These are phyloP conservation scores for Phycomyces blakesleeanus DNA, from an alignment of 192 early-diverging fungal species.

Conservation along the genomic window DNA sequence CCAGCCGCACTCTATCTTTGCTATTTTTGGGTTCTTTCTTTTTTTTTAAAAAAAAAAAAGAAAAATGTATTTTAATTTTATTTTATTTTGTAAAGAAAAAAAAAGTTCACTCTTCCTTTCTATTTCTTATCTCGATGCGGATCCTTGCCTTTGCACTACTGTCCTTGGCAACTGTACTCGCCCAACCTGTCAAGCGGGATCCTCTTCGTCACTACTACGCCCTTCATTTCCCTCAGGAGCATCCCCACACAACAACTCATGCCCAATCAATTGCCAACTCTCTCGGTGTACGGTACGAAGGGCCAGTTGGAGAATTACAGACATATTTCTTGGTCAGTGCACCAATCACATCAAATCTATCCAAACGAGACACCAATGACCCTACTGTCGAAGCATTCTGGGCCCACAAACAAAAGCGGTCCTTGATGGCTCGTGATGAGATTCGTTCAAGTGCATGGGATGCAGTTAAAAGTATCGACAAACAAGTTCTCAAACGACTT, in stretches of 20 bases:
- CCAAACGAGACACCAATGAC: slow-evolving; percentile 18
- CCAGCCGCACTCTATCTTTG: no score
- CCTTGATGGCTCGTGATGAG: not conserved
- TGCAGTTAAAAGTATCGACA: slow-evolving; percentile 13
- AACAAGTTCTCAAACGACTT: slow-evolving; percentile 15
- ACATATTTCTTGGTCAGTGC: slow-evolving; percentile 66
- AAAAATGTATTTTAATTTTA: no score
- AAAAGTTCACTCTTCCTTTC: not conserved
- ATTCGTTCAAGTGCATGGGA: slow-evolving; percentile 8
- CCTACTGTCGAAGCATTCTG: slow-evolving; percentile 3
- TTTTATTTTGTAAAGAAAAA: no score
- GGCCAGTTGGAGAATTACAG: slow-evolving; percentile 63
- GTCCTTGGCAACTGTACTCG: not conserved
- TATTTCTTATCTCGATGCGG: not conserved
- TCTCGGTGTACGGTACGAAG: slow-evolving; percentile 44
- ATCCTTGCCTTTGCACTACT: not conserved
- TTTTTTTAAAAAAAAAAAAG: no score
- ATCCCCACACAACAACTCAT: not conserved
- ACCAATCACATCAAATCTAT: slow-evolving; percentile 27
- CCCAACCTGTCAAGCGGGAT: slow-evolving; percentile 8
- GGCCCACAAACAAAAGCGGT: not conserved
- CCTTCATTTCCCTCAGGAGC: slow-evolving; percentile 36
- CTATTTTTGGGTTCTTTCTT: no score
- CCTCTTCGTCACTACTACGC: slow-evolving; percentile 41
- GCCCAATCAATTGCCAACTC: slow-evolving; percentile 37